Conservation (phyloP, 805 yeast species). For the Cyberlindnera xylosilytica region DNA sequence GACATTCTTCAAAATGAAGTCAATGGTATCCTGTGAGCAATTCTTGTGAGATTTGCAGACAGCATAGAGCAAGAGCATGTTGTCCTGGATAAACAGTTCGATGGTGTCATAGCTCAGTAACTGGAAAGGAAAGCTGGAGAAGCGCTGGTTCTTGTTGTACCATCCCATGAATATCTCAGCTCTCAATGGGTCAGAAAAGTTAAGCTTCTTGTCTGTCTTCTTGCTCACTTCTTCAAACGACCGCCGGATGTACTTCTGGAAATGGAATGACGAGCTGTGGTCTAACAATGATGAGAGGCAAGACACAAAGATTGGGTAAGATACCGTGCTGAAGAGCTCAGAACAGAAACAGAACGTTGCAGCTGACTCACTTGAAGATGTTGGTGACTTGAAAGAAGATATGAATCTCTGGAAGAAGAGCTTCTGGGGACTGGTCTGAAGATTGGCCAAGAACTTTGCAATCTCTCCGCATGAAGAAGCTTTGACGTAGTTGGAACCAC, state of each 20-base stretch:
- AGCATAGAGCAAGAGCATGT: constrained; percentile 38
- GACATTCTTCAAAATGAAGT: not conserved
- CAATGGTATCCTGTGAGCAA: not conserved
- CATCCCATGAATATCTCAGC: constrained; percentile 19
- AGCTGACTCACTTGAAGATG: constrained; percentile 27
- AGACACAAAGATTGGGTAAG: constrained; percentile 23
- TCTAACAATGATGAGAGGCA: constrained; percentile 6
- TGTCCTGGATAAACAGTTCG: constrained; percentile 17
- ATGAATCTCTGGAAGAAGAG: constrained; percentile 27
- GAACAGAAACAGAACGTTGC: constrained; percentile 26
- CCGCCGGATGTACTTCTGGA: constrained; percentile 19
- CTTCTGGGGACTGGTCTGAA: constrained; percentile 6
- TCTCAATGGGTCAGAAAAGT: constrained; percentile 1
- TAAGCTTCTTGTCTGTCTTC: too few species aligned
- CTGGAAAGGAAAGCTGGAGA: constrained; percentile 11
- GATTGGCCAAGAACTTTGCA: not conserved
- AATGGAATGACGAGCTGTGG: constrained; percentile 17
- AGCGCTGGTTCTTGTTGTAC: constrained; percentile 3
- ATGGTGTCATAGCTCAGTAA: constrained; percentile 11
- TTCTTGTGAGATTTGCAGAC: constrained; percentile 28
- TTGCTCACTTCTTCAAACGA: too few species aligned
- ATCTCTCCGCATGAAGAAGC: not conserved
- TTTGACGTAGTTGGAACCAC: constrained; percentile 13
- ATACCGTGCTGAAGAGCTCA: constrained; percentile 17
- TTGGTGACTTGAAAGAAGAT: constrained; percentile 22